Base-by-base conservation (phyloP, 345 rosid species). In the Linum usitatissimum region DNA sequence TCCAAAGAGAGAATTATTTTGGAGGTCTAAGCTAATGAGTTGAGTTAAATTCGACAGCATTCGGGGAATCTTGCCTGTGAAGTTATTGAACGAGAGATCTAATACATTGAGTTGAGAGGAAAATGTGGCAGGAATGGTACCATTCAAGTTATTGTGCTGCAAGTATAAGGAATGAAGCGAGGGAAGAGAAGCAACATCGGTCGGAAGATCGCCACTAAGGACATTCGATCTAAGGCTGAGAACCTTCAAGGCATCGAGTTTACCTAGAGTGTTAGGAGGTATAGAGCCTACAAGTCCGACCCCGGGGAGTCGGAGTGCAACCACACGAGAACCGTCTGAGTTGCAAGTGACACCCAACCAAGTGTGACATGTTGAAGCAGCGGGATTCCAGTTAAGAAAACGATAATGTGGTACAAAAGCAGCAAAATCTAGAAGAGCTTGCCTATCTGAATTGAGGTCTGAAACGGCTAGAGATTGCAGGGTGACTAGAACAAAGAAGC, bases 221-320 rank as follows among this genome's bases (percentile, higher is more conserved):
- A 71, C 62, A 67, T 90, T 90, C 13, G 97, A 86, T 59, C 94
- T 71, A 63, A 90, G 84, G 69, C 97, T 86, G 42, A 90, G 81
- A 65, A 83, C 68, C 69, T 63, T 59, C 7, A 86, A 83, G 54
- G 83, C 84, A 21, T 77, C 71, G 14, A 90, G 90, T 62, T 75
- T 78, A 8, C 77, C 80, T 9, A 90, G 60, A 45, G 83, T 85
- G 39, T 78, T 70, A 14, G 71, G 55, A 0, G 97, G 86, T 30
- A 90, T 57, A 31, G 80, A 59, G 28, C 97, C 97, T 2, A 68
- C 74, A 59, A 90, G 81, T 6, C 94, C 97, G 48, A 83, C 67
- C 0, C 85, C 97, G 0, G 97, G 97, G 49, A 90, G 87, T 62
- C 66, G 86, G 48, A 90, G 60, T 1, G 80, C 71, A 5, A 76